phyloP scores from a whole-genome alignment of 257 asterid genomes.

The Oldenlandia corymbosa region DNA sequence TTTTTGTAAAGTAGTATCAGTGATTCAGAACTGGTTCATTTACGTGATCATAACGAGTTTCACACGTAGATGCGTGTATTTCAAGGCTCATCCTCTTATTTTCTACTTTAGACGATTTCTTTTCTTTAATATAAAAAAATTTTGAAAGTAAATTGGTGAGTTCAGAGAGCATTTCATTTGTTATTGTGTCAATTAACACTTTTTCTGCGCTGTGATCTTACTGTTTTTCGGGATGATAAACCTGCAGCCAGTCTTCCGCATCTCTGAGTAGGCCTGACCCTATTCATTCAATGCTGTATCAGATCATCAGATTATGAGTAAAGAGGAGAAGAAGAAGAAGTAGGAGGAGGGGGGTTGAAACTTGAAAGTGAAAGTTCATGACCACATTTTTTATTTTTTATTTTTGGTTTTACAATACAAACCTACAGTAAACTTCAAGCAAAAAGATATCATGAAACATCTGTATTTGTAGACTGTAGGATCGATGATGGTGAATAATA shows the following conservation, averaged over 20 bases:
- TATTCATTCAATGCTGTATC: conserved; percentile 18
- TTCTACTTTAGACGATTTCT: not conserved
- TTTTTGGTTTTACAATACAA: conserved; percentile 3
- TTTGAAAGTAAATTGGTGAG: too few species aligned
- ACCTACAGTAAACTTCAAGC: not conserved
- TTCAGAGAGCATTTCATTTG: too few species aligned
- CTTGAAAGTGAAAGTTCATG: conserved; percentile 23
- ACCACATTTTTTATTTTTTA: conserved; percentile 5
- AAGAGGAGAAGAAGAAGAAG: not conserved
- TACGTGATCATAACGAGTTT: not conserved
- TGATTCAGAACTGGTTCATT: conserved; percentile 1
- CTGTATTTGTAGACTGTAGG: too few species aligned
- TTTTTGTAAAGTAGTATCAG: conserved; percentile 2
- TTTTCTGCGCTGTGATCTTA: conserved; percentile 1
- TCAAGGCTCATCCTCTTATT: conserved; percentile 1
- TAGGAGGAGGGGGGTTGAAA: conserved; percentile 17
- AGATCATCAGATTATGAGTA: not conserved
- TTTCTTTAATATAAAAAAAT: too few species aligned
- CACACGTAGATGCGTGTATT: conserved; percentile 3
- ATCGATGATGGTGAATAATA: too few species aligned
- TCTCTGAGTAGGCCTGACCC: conserved; percentile 18
- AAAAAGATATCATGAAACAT: too few species aligned
- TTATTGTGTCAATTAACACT: too few species aligned
- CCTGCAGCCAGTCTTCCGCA: not conserved
- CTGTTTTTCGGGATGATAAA: conserved; percentile 23